phyloP scores from a whole-genome alignment of 768 basidiomycete species.

The Amanita jacksonii region DNA sequence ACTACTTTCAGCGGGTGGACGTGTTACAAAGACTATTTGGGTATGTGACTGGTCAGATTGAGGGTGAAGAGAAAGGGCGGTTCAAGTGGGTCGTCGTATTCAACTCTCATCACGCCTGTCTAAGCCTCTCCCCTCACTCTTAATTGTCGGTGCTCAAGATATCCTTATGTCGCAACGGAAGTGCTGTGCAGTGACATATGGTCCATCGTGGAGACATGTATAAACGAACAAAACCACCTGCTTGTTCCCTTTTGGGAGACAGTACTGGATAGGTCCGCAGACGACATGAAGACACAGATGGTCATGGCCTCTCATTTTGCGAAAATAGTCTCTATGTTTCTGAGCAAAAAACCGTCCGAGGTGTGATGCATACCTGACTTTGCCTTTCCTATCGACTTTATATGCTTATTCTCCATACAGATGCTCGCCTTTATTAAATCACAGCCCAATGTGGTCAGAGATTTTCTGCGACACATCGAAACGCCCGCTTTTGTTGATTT shows the following conservation, averaged over 20 bases:
- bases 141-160: constrained; percentile 48
- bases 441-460: constrained; percentile 72
- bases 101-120: constrained; percentile 2
- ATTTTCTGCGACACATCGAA: constrained; percentile 78
- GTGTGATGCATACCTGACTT: constrained; percentile 37
- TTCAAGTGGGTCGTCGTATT: constrained; percentile 57
- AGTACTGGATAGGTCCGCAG: constrained; percentile 67
- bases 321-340: constrained; percentile 85
- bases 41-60: constrained; percentile 83
- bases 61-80: constrained; percentile 64
- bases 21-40: constrained; percentile 72
- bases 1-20: constrained; percentile 77
- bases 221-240: constrained; percentile 60
- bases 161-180: constrained; percentile 88
- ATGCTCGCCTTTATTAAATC: constrained; percentile 89
- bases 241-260: constrained; percentile 89
- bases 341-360: constrained; percentile 85
- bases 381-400: constrained; percentile 13
- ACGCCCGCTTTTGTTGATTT: constrained; percentile 89
- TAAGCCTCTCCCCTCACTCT: not conserved
- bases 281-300: constrained; percentile 82
- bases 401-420: constrained; percentile 28
- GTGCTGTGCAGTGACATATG: constrained; percentile 94
- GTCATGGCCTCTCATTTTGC: constrained; percentile 88
- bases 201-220: constrained; percentile 86